Evolutionary conservation across 192 early-diverging fungal genomes (phyloP), one percentile per base, ranked within the genome.

Genomic region (Coemansia sp.): DNA sequence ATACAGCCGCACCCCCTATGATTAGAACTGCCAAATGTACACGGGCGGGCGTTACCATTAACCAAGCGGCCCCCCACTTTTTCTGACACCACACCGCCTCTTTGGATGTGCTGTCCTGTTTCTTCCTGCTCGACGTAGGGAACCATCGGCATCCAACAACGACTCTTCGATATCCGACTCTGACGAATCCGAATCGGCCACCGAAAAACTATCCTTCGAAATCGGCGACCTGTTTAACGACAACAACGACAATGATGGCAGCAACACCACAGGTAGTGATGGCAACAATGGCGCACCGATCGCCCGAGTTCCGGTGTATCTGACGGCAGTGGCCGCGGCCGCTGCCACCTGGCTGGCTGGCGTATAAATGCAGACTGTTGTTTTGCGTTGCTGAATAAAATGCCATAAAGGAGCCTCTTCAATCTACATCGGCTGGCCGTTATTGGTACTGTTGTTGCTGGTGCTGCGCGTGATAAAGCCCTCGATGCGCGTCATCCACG

Each of bases 401-500:
- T n/a, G n/a, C n/a, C n/a, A n/a, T n/a, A n/a, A n/a, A n/a, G n/a
- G n/a, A n/a, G n/a, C n/a, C n/a, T n/a, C n/a, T n/a, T n/a, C n/a
- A n/a, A n/a, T n/a, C 7, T 30, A 43, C 26, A 17, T 7, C 28
- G 45, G 7, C 14, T 5, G 34, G 22, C 31, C 4, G 3, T 32
- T 3, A 8, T 13, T 32, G 6, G 3, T 32, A 32, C 11, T 19
- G 16, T n/a, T n/a, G n/a, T n/a, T n/a, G n/a, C n/a, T n/a, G n/a
- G n/a, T n/a, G n/a, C n/a, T n/a, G n/a, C n/a, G n/a, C n/a, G n/a
- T n/a, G n/a, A n/a, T n/a, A n/a, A n/a, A n/a, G n/a, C n/a, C n/a
- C 31, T 74, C 70, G 12, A 74, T 53, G 26, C 55, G 63, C 2
- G 30, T n/a, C 54, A 74, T 74, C 63, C 70, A 66, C 27, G 14